A percentile compares a stretch with the other conserved stretches of the same genome.
These are phyloP conservation scores for Colletotrichum sp. DNA, from an alignment of 2,329 filamentous ascomycete genomes.

Conservation along the genomic window DNA sequence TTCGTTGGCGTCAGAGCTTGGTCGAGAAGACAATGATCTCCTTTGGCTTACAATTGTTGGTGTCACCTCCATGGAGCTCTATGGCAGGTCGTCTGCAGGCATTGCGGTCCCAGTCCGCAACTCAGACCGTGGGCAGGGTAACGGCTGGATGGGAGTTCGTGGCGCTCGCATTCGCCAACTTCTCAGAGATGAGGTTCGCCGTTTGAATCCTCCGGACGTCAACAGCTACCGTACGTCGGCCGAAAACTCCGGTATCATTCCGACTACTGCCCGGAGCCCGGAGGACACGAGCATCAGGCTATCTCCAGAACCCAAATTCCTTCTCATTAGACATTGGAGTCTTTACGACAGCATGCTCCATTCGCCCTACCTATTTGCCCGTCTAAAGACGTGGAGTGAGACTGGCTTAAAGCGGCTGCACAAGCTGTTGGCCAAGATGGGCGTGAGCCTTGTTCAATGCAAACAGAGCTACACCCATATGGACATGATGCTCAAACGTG, in stretches of 20 bases:
- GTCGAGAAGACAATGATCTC: slow-evolving; percentile 94
- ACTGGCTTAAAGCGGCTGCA: slow-evolving; percentile 85
- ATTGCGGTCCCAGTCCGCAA: slow-evolving; percentile 65
- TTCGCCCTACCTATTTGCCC: slow-evolving; percentile 90
- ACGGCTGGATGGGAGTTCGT: slow-evolving; percentile 82
- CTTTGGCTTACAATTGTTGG: slow-evolving; percentile 96
- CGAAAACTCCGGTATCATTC: slow-evolving; percentile 81
- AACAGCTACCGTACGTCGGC: slow-evolving; percentile 65
- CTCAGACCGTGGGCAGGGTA: slow-evolving; percentile 60
- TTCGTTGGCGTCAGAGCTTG: slow-evolving; percentile 90
- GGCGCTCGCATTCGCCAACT: slow-evolving; percentile 85
- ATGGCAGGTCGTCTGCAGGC: slow-evolving; percentile 83
- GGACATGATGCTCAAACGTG: slow-evolving; percentile 95
- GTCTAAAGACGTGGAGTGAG: slow-evolving; percentile 94
- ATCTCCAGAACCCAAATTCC: slow-evolving; percentile 90
- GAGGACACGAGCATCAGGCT: slow-evolving; percentile 92
- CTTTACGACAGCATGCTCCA: slow-evolving; percentile 99
- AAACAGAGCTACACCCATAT: slow-evolving; percentile 97
- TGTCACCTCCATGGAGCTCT: slow-evolving; percentile 91
- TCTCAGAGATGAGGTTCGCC: slow-evolving; percentile 89
- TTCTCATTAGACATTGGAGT: slow-evolving; percentile 95
- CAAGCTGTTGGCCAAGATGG: slow-evolving; percentile 97
- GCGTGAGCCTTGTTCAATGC: slow-evolving; percentile 90
- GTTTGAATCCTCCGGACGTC: slow-evolving; percentile 81
- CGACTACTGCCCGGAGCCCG: slow-evolving; percentile 84